Percentiles rank a stretch among this genome's conserved stretches.
Evolutionary conservation across 768 basidiomycete genomes (phyloP).

Genomic region (Hebeloma cylindrosporum): DNA sequence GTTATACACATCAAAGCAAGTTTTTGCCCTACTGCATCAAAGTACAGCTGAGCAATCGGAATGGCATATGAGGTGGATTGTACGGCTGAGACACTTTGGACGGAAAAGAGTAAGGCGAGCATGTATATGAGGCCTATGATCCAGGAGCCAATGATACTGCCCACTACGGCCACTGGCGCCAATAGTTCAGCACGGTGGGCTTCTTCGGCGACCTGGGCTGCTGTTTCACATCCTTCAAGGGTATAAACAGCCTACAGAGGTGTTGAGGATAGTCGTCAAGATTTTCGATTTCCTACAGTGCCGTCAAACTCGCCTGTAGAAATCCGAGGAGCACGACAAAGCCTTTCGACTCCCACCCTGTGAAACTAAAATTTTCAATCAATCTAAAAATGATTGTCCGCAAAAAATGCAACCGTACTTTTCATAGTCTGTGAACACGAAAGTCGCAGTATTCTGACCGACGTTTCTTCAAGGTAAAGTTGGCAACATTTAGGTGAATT

Average conservation of each 20-base stretch:
- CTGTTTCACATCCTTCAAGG: slow-evolving; percentile 61
- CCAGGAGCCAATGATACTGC: slow-evolving; percentile 57
- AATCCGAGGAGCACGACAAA: slow-evolving; percentile 62
- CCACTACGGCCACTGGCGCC: slow-evolving; percentile 58
- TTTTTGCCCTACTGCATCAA: slow-evolving; percentile 48
- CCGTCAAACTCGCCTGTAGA: slow-evolving; percentile 41
- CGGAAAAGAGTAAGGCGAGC: slow-evolving; percentile 57
- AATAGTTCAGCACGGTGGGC: slow-evolving; percentile 54
- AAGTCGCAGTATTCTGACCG: slow-evolving; percentile 47
- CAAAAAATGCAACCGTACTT: slow-evolving; percentile 34
- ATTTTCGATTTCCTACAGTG: background rate
- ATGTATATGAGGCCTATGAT: slow-evolving; percentile 56
- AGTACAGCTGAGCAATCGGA: slow-evolving; percentile 58
- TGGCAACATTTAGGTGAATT: background rate
- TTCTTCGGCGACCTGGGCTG: slow-evolving; percentile 65
- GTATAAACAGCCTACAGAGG: slow-evolving; percentile 51
- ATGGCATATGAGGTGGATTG: slow-evolving; percentile 54
- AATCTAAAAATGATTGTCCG: background rate
- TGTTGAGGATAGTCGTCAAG: slow-evolving; percentile 1
- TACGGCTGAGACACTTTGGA: slow-evolving; percentile 51
- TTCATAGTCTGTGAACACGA: slow-evolving; percentile 58
- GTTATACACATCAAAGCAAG: slow-evolving; percentile 52
- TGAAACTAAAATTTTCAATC: slow-evolving; percentile 39
- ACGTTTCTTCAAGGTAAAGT: background rate
- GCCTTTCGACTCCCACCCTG: slow-evolving; percentile 51